A percentile compares a stretch with the other conserved stretches of the same genome.
phyloP scores from a whole-genome alignment of 345 rosid species.

The Eucalyptus regnans region DNA sequence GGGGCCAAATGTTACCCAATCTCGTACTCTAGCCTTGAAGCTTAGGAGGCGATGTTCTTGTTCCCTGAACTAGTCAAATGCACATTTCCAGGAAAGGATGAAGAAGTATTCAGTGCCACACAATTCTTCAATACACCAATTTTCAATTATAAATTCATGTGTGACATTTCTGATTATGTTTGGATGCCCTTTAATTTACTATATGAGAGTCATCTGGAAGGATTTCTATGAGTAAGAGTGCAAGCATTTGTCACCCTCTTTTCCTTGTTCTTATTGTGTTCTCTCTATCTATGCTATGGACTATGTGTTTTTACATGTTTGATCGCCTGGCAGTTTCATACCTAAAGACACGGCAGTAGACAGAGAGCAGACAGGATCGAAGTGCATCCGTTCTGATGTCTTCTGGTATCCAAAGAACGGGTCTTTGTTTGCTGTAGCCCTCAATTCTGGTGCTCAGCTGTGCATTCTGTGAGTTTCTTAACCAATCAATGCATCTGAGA shows the following conservation, averaged over 20 bases:
- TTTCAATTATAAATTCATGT: conserved; percentile 76
- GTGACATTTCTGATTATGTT: conserved; percentile 78
- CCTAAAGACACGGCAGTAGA: conserved; percentile 88
- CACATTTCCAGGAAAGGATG: conserved; percentile 67
- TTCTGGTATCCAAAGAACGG: conserved; percentile 65
- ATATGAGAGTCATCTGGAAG: conserved; percentile 77
- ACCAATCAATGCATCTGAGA: not conserved
- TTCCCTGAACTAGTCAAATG: not conserved
- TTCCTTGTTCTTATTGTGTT: not conserved
- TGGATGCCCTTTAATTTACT: conserved; percentile 72
- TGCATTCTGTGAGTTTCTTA: conserved; percentile 55
- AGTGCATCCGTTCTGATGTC: conserved; percentile 79
- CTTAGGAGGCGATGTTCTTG: not conserved
- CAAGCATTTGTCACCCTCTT: not conserved
- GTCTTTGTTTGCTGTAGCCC: conserved; percentile 71
- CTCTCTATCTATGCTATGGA: not conserved
- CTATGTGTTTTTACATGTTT: not conserved
- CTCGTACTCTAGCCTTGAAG: not conserved
- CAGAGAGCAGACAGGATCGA: conserved; percentile 92
- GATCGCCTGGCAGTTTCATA: conserved; percentile 35
- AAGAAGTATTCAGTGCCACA: conserved; percentile 60
- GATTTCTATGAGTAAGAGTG: conserved; percentile 73
- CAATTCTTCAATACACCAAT: conserved; percentile 81
- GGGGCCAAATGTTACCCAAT: not conserved
- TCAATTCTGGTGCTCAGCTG: conserved; percentile 72